Percentiles rank a stretch among this genome's conserved stretches.
phyloP scores from a whole-genome alignment of 441 rosid genomes.

The Croton setiger region DNA sequence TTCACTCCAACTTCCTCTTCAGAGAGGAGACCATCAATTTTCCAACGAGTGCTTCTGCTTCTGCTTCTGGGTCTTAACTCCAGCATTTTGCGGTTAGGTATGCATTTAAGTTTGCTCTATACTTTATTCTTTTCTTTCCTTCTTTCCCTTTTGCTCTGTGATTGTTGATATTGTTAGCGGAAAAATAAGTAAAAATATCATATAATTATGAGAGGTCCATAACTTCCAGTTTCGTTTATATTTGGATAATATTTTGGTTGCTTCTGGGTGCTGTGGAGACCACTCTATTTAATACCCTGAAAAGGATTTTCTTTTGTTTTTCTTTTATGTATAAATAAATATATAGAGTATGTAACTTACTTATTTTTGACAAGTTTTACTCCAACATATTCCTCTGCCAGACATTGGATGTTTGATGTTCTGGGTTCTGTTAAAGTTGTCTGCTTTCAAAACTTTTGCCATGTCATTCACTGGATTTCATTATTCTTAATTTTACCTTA shows the following conservation, averaged over 20 bases:
- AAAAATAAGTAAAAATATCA: neutral
- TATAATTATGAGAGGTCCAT: neutral
- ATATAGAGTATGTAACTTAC: constrained; percentile 3
- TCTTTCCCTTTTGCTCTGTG: neutral
- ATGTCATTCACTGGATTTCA: constrained; percentile 7
- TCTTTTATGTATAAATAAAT: neutral
- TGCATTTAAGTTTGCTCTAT: neutral
- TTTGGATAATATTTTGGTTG: constrained; percentile 32
- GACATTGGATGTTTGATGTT: constrained; percentile 6
- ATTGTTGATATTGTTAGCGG: neutral
- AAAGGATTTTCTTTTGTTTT: neutral
- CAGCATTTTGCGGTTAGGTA: neutral
- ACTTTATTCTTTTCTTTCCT: neutral
- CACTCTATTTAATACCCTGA: constrained; percentile 23
- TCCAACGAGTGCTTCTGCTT: constrained; percentile 6
- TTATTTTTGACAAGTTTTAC: constrained; percentile 20
- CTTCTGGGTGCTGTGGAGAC: constrained; percentile 21
- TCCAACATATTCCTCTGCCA: constrained; percentile 34
- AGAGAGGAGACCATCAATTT: neutral
- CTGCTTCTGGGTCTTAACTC: neutral
- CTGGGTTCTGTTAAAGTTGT: constrained; percentile 28
- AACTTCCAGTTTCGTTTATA: constrained; percentile 21
- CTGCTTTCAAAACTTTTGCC: constrained; percentile 22
- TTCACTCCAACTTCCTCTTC: constrained; percentile 4
- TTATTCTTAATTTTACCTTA: neutral